These are phyloP conservation scores for Meira miltonrushii DNA, from an alignment of 1,284 basidiomycete species.

Conservation along the genomic window DNA sequence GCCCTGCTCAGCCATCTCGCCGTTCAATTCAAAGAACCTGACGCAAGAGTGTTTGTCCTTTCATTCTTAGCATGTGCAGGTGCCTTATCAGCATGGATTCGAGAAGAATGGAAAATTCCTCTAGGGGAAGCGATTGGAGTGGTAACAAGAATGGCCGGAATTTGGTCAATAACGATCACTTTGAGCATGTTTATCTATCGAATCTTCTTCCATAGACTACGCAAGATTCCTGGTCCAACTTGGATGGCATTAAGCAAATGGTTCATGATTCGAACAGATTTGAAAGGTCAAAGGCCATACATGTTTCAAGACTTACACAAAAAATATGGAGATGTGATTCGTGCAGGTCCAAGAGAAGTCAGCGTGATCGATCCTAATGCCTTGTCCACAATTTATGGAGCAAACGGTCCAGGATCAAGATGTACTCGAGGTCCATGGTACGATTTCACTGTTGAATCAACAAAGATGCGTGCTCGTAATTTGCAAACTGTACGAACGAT, in stretches of 20 bases:
- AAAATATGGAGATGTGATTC: constrained; percentile 24
- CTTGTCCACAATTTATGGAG: constrained; percentile 19
- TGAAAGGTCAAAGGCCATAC: constrained; percentile 15
- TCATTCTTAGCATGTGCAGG: not conserved
- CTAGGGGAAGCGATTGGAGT: not conserved
- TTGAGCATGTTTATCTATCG: constrained; percentile 22
- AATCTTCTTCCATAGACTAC: constrained; percentile 22
- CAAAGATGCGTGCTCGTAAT: constrained; percentile 15
- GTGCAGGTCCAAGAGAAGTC: constrained; percentile 24
- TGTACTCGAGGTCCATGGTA: constrained; percentile 27
- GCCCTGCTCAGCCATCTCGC: not conserved
- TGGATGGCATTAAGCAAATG: constrained; percentile 20
- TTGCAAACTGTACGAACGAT: constrained; percentile 19
- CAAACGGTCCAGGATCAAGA: constrained; percentile 14
- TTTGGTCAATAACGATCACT: constrained; percentile 11
- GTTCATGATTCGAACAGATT: constrained; percentile 18
- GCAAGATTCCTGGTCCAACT: constrained; percentile 22
- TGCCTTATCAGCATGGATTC: not conserved
- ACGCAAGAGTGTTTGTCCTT: not conserved
- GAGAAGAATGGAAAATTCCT: not conserved
- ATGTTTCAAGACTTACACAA: constrained; percentile 17
- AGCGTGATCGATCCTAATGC: constrained; percentile 22
- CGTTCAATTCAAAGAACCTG: constrained; percentile 4
- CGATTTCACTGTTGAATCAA: constrained; percentile 12
- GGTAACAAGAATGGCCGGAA: not conserved